These are phyloP conservation scores for Kalanchoe fedtschenkoi DNA, from an alignment of 164 flowering plant species.

Conservation along the genomic window DNA sequence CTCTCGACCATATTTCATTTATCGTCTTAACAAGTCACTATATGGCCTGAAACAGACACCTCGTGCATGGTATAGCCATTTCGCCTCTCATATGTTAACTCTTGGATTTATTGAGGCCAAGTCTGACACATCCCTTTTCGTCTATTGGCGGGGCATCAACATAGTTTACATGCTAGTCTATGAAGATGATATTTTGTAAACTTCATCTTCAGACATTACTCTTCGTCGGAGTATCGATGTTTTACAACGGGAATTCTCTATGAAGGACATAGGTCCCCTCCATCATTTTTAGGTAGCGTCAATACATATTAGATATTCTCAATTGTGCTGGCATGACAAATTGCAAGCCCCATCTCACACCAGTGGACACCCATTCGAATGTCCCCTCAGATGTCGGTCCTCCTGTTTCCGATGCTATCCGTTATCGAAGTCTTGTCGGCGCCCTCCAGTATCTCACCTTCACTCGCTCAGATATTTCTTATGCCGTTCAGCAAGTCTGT, in stretches of 20 bases:
- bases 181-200: background rate
- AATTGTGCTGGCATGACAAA: background rate
- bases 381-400: background rate
- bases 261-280: no score
- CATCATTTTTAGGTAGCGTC: background rate
- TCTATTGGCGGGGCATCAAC: background rate
- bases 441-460: no score
- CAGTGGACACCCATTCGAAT: background rate
- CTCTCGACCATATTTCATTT: no score
- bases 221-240: background rate
- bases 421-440: background rate
- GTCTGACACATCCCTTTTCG: background rate
- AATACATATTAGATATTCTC: background rate
- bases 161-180: background rate
- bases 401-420: background rate
- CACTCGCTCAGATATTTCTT: background rate
- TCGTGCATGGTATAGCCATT: background rate
- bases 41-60: background rate
- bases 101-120: background rate
- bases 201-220: background rate
- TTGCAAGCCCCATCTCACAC: background rate
- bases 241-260: background rate
- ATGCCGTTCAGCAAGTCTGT: constrained; percentile 1
- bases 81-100: background rate
- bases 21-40: no score